Base-by-base conservation (phyloP, 345 rosid species). In the Melaleuca quinquenervia region DNA sequence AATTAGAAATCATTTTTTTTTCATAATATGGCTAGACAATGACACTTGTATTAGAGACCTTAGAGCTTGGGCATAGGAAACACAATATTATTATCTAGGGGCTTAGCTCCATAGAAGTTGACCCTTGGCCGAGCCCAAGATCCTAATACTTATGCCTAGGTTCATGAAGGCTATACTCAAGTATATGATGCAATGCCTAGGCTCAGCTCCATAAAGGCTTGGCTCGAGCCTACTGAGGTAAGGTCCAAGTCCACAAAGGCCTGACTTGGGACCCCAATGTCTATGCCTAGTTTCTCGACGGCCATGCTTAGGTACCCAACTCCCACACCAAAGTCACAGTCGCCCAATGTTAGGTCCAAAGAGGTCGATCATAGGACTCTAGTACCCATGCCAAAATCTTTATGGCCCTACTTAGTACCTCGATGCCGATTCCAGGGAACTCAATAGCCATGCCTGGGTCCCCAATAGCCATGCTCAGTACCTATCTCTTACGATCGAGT, bases 71-170 rank as follows among this genome's bases (percentile, higher is more conserved):
- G 22, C 20, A 20, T 53, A 21, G 56, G 11, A 53, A 53, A 10
- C 26, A 5, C 11, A 20, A 53, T 20, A 21, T 53, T 10, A 12
- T 55, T 55, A 55, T 29, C 0, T n/a, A 3, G 3, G 3, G 32
- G 64, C 64, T 29, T 58, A 58, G 64, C 29, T 58, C 7, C 7
- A 58, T 58, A 26, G 32, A n/a, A 26, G 29, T 1, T 12, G 18
- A 62, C 1, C 75, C 21, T 32, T 14, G 8, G 11, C 1, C 0
- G 3, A 62, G 41, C 44, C 1, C 0, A 10, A 15, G 18, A 29
- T 3, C 21, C 0, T 6, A 1, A 58, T 58, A 58, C 21, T 1
- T 6, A 3, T 29, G 21, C 44, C 27, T 0, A 1, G 1, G 75
- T 62, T 10, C 10, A 14, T 62, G 21, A 21, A 5, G 8, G 18